phyloP scores from a whole-genome alignment of 2,329 filamentous ascomycete genomes.

The Ampelomyces quisqualis region DNA sequence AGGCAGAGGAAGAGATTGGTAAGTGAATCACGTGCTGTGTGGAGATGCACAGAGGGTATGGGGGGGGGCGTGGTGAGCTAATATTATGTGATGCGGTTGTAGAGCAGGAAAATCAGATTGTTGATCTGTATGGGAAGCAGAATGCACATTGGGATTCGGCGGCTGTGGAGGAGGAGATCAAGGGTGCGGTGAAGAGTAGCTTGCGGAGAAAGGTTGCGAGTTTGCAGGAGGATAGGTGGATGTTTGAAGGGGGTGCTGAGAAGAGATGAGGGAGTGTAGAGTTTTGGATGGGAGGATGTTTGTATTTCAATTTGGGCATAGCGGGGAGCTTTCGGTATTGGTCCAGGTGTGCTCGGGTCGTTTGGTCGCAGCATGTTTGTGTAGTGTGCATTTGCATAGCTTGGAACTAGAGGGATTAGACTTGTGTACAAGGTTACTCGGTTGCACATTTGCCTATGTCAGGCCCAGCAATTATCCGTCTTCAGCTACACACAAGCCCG shows the following conservation, averaged over 20 bases:
- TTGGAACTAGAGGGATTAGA: no score
- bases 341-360: not conserved
- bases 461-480: no score
- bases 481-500: no score
- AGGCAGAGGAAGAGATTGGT: slow-evolving; percentile 38
- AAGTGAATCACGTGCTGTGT: slow-evolving; percentile 3
- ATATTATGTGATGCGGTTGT: not conserved
- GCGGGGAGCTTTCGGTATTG: slow-evolving; percentile 1
- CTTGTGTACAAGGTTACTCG: no score
- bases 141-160: slow-evolving; percentile 33
- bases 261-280: slow-evolving; percentile 10
- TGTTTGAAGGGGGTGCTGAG: slow-evolving; percentile 69
- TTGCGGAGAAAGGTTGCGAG: slow-evolving; percentile 70
- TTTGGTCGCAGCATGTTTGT: no score
- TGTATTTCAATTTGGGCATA: not conserved
- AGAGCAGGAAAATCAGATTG: slow-evolving; percentile 40
- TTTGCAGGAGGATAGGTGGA: slow-evolving; percentile 83
- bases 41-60: not conserved
- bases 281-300: slow-evolving; percentile 3
- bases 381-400: no score
- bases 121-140: slow-evolving; percentile 35
- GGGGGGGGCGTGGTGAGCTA: no score
- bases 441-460: no score
- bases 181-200: slow-evolving; percentile 59
- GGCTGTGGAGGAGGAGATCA: slow-evolving; percentile 45